Base-by-base conservation (phyloP, 2,329 filamentous ascomycete species). In the Allantophomopsis cytisporea region DNA sequence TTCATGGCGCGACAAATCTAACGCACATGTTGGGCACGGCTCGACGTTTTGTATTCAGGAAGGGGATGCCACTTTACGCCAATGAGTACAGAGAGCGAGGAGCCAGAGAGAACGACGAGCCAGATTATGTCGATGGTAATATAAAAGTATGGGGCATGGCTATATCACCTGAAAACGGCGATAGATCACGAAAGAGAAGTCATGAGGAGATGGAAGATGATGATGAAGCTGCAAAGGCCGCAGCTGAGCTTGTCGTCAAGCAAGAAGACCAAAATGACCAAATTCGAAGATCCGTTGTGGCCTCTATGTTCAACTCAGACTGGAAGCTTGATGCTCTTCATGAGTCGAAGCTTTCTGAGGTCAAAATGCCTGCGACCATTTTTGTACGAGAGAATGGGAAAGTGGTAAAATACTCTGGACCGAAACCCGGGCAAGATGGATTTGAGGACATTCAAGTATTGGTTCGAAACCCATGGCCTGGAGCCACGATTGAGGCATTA, bases 111-210 rank as follows among this genome's bases (percentile, higher is more conserved):
- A 51, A 54, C 18, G 41, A 52, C 35, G 56, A 64, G 21, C 83
- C 87, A 0, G 77, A 84, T 37, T 94, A 76, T 71, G 59, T 73
- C 42, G 89, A 96, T 56, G 66, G 74, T 10, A 77, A 80, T 45
- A 75, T 95, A 41, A 76, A 78, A 42, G 82, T 95, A 1, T 96
- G 89, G 89, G 80, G 85, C 35, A 68, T 96, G 52, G 73, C 83
- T 0, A 59, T 83, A 34, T 49, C 48, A n/a, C 50, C 59, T 13
- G 50, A 56, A 14, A 41, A 46, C 7, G 41, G 39, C 35, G 44
- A 51, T 5, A 51, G 52, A 20, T 60, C 56, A 38, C 62, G 63
- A 41, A 70, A 69, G 48, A 54, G 67, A 40, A 70, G 60, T 39
- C 54, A 64, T 46, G 66, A 71, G 20, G 15, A 44, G 1, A 39